phyloP scores from a whole-genome alignment of 1,284 basidiomycete genomes.

The Bondarzewia mesenterica region DNA sequence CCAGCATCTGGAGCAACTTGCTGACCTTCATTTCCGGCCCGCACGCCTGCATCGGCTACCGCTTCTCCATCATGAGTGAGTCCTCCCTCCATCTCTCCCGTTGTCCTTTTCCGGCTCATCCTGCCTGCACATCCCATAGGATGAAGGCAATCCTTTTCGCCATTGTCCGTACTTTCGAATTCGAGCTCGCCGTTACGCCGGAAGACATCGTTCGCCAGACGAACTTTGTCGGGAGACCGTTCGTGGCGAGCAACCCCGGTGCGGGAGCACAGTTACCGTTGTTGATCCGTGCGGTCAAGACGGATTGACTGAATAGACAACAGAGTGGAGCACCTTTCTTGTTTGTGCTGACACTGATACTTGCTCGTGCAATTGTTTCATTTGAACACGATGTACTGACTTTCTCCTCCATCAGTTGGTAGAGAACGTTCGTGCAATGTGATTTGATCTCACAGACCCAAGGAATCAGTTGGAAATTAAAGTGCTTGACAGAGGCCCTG shows the following conservation, averaged over 20 bases:
- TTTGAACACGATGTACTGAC: no score
- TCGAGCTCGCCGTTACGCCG: conserved; percentile 39
- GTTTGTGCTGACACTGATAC: no score
- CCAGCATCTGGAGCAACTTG: conserved; percentile 51
- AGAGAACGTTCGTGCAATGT: no score
- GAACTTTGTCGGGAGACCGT: conserved; percentile 23
- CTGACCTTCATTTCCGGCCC: conserved; percentile 57
- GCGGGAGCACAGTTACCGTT: conserved; percentile 24
- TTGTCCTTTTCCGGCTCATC: neutral
- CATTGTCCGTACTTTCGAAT: conserved; percentile 47
- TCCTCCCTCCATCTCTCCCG: conserved; percentile 8
- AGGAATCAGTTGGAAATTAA: no score
- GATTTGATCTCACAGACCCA: no score
- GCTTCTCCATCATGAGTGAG: conserved; percentile 63
- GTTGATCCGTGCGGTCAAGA: conserved; percentile 8
- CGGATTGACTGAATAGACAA: no score
- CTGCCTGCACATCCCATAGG: conserved; percentile 19
- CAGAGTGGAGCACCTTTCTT: no score
- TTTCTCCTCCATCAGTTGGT: no score
- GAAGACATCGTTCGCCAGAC: conserved; percentile 27
- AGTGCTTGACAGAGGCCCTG: no score
- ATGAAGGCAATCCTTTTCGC: conserved; percentile 51
- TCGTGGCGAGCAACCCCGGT: conserved; percentile 17
- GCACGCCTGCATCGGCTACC: conserved; percentile 60
- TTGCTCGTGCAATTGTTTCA: no score